A percentile compares a stretch with the other conserved stretches of the same genome.
Evolutionary conservation across 2,329 filamentous ascomycete species (phyloP).

Genomic region (Pseudogymnoascus verrucosus): DNA sequence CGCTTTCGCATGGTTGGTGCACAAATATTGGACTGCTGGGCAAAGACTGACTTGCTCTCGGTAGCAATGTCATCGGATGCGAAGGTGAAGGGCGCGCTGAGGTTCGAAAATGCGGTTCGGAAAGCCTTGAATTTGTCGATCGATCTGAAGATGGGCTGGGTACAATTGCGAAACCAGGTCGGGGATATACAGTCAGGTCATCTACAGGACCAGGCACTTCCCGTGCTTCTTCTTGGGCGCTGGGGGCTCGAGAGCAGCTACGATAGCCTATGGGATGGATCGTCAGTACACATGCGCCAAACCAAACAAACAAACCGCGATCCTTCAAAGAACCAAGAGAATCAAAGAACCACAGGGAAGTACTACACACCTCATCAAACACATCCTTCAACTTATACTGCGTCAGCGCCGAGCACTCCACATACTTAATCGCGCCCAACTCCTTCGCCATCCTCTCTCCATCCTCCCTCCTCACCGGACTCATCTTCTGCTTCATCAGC

Average conservation of each 20-base stretch:
- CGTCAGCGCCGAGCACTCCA: conserved; percentile 95
- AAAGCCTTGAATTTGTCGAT: not conserved
- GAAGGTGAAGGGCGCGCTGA: not conserved
- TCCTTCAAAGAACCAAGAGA: no score
- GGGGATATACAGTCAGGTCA: not conserved
- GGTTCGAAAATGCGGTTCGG: not conserved
- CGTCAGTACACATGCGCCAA: conserved; percentile 14
- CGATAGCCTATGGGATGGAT: conserved; percentile 77
- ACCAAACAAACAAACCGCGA: no score
- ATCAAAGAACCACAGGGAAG: not conserved
- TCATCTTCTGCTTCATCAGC: conserved; percentile 92
- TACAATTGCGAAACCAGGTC: not conserved
- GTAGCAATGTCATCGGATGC: not conserved
- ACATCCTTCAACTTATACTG: conserved; percentile 99
- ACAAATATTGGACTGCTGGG: not conserved
- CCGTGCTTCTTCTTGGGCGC: conserved; percentile 68
- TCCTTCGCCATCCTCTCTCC: conserved; percentile 96
- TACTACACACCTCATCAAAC: conserved; percentile 81
- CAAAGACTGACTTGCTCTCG: not conserved
- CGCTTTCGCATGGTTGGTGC: not conserved
- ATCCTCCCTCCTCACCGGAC: conserved; percentile 82
- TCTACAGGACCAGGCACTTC: conserved; percentile 62
- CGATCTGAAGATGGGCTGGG: not conserved
- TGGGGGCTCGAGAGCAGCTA: conserved; percentile 86
- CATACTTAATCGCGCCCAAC: conserved; percentile 95